These are phyloP conservation scores for Leccinum obscurum DNA, from an alignment of 768 basidiomycete species.

Conservation along the genomic window DNA sequence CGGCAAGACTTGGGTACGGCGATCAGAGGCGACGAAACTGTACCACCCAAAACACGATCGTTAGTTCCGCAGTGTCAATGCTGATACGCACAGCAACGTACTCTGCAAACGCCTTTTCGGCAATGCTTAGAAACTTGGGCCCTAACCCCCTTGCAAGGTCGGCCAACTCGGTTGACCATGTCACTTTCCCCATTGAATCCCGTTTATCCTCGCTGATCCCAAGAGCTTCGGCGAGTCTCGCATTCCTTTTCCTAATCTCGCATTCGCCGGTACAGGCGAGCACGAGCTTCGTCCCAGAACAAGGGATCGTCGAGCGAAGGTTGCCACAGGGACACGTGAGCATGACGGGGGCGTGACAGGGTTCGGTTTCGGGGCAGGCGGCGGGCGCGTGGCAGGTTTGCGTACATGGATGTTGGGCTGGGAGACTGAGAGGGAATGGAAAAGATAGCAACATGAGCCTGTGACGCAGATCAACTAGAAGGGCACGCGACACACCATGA, in stretches of 20 bases:
- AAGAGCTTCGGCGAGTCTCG: slow-evolving; percentile 84
- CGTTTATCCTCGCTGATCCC: slow-evolving; percentile 68
- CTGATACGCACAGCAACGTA: slow-evolving; percentile 34
- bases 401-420: slow-evolving; percentile 73
- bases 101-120: slow-evolving; percentile 84
- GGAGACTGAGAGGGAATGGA: slow-evolving; percentile 45
- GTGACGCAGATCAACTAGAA: neutral
- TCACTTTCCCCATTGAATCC: slow-evolving; percentile 39
- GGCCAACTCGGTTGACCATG: slow-evolving; percentile 64
- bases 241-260: slow-evolving; percentile 81
- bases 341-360: slow-evolving; percentile 68
- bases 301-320: slow-evolving; percentile 68
- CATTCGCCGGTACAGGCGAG: slow-evolving; percentile 86
- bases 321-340: slow-evolving; percentile 84
- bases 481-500: slow-evolving; percentile 57
- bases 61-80: neutral
- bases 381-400: slow-evolving; percentile 87
- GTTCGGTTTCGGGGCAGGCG: slow-evolving; percentile 74
- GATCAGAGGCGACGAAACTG: slow-evolving; percentile 71
- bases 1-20: slow-evolving; percentile 70
- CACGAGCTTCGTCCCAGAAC: slow-evolving; percentile 49
- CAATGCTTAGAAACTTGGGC: slow-evolving; percentile 65
- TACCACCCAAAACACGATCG: neutral
- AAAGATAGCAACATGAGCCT: neutral
- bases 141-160: slow-evolving; percentile 49